phyloP scores from a whole-genome alignment of 1,139 yeast genomes.

The Yamadazyma pseudoaaseri region DNA sequence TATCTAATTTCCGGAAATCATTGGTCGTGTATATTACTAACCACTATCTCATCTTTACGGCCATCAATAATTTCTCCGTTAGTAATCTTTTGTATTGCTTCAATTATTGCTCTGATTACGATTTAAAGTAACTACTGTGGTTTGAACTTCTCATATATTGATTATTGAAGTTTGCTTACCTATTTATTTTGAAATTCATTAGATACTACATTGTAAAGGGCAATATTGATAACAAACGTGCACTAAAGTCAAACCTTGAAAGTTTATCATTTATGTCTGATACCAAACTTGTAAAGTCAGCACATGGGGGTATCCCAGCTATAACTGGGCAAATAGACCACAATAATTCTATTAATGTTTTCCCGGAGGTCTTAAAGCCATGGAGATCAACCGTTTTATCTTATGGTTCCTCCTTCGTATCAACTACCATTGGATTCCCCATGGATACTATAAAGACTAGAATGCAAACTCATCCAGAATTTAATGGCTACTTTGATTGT shows the following conservation, averaged over 20 bases:
- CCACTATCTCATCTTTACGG: constrained; percentile 4
- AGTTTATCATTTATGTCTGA: background rate
- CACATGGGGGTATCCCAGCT: constrained; percentile 31
- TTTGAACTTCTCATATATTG: too few species aligned
- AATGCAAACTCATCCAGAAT: constrained; percentile 72
- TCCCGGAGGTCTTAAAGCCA: constrained; percentile 54
- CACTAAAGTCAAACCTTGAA: too few species aligned
- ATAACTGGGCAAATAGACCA: constrained; percentile 43
- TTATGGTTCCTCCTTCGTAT: constrained; percentile 60
- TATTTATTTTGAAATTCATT: too few species aligned
- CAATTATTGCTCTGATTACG: background rate
- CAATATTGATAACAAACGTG: too few species aligned
- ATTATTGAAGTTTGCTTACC: too few species aligned
- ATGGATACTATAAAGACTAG: constrained; percentile 82
- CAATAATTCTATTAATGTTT: constrained; percentile 38
- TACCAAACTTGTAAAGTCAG: background rate
- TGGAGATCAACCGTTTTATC: constrained; percentile 61
- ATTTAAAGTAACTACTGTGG: too few species aligned
- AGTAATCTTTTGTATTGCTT: background rate
- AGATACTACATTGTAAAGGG: too few species aligned
- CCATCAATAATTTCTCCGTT: background rate
- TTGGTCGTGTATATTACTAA: background rate
- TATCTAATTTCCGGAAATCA: background rate
- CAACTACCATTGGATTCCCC: constrained; percentile 80
- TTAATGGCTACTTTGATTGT: constrained; percentile 59